Percentiles rank a stretch among this genome's conserved stretches.
phyloP scores from a whole-genome alignment of 1,284 basidiomycete species.

The Neolentinus lepideus region DNA sequence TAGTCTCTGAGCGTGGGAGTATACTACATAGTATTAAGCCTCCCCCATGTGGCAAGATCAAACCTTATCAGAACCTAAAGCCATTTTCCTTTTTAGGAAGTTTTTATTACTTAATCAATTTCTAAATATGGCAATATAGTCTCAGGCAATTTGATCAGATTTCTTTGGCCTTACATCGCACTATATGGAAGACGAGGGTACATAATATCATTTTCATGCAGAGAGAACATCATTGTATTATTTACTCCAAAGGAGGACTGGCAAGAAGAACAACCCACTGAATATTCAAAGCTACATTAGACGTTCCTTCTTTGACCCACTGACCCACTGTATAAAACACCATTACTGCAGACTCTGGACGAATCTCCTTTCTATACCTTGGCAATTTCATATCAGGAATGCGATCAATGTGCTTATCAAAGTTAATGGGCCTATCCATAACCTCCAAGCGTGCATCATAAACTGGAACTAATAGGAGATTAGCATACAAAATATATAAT shows the following conservation, averaged over 20 bases:
- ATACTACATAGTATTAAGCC: too few species aligned
- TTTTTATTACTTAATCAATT: too few species aligned
- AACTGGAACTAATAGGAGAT: neutral
- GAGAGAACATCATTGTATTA: too few species aligned
- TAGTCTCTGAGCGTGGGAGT: too few species aligned
- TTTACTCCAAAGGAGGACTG: neutral
- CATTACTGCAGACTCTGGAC: neutral
- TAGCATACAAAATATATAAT: neutral
- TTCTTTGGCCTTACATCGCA: too few species aligned
- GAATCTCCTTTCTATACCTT: neutral
- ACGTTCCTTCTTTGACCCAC: neutral
- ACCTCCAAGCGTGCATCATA: neutral
- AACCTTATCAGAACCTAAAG: too few species aligned
- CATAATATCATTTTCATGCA: too few species aligned
- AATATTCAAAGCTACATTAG: neutral
- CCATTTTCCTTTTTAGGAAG: too few species aligned
- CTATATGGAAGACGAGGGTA: too few species aligned
- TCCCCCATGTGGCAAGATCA: too few species aligned
- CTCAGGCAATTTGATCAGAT: too few species aligned
- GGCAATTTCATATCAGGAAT: neutral
- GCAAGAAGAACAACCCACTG: neutral
- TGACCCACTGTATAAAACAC: neutral
- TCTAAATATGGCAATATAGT: too few species aligned
- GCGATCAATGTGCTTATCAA: neutral
- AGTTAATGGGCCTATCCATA: neutral